phyloP scores from a whole-genome alignment of 345 rosid genomes.

The Angophora floribunda region DNA sequence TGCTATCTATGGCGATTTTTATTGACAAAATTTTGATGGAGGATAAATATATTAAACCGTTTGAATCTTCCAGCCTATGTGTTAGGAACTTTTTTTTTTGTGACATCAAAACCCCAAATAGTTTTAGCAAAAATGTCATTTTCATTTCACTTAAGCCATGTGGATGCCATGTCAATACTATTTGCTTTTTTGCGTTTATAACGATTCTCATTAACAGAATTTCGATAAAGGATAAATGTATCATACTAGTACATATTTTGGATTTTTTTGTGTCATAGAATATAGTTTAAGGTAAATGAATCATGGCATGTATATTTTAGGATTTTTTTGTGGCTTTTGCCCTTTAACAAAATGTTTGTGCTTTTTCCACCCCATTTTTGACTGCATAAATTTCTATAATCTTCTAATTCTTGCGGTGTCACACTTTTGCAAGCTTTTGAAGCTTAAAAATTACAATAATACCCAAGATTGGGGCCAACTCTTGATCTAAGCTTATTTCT shows the following conservation, averaged over 20 bases:
- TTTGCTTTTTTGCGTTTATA: too few species aligned
- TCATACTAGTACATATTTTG: rapidly evolving
- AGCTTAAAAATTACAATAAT: background rate
- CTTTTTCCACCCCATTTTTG: background rate
- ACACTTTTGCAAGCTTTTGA: background rate
- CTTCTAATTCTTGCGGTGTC: background rate
- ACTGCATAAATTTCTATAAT: background rate
- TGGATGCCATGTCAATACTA: background rate
- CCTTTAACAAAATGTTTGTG: background rate
- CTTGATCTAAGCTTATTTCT: background rate
- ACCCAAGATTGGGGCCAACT: background rate
- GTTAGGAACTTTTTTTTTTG: too few species aligned
- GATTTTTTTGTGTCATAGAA: too few species aligned
- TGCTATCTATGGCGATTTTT: too few species aligned
- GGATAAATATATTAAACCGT: too few species aligned
- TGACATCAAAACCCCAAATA: too few species aligned
- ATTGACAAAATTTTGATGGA: too few species aligned
- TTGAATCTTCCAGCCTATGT: too few species aligned
- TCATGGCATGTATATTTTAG: background rate
- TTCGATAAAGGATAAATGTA: too few species aligned
- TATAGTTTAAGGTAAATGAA: too few species aligned
- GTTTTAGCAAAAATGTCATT: too few species aligned
- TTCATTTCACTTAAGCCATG: background rate
- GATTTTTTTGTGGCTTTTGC: background rate
- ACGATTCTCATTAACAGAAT: too few species aligned